A percentile compares a stretch with the other conserved stretches of the same genome.
Conservation (phyloP, 495 filamentous ascomycete species). For the Aspergillus incahuasiensis region DNA sequence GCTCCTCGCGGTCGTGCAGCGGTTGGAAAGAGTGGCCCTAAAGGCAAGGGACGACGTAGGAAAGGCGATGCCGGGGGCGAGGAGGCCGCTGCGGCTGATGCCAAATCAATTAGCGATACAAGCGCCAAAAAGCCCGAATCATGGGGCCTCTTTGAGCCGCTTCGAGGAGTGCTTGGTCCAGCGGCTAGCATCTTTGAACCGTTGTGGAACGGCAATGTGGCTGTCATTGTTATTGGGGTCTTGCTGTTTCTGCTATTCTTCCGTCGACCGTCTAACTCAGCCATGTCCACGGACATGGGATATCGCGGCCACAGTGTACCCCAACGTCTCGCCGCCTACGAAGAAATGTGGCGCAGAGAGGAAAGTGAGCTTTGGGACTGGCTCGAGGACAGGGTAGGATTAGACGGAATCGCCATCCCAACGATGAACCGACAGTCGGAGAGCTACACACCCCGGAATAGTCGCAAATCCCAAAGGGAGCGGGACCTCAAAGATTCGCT, state of each 20-base stretch:
- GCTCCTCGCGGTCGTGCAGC: constrained; percentile 52
- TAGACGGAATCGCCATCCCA: constrained; percentile 58
- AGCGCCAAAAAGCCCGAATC: constrained; percentile 38
- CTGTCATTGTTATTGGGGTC: constrained; percentile 43
- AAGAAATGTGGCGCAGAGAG: constrained; percentile 87
- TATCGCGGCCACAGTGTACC: constrained; percentile 40
- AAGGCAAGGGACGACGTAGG: constrained; percentile 48
- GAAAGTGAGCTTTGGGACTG: constrained; percentile 94
- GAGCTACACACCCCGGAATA: constrained; percentile 16
- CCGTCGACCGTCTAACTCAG: constrained; percentile 47
- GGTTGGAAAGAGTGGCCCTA: constrained; percentile 32
- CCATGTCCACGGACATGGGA: constrained; percentile 35
- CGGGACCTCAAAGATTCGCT: constrained; percentile 44
- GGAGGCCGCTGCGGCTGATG: constrained; percentile 33
- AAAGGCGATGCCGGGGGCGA: constrained; percentile 44
- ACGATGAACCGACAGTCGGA: constrained; percentile 26
- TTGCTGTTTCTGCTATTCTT: constrained; percentile 55
- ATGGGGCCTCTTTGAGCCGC: constrained; percentile 81
- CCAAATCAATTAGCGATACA: constrained; percentile 41
- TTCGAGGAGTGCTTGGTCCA: constrained; percentile 65
- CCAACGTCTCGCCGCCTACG: constrained; percentile 77
- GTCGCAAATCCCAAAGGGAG: constrained; percentile 25
- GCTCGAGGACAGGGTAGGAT: constrained; percentile 82
- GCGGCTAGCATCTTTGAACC: constrained; percentile 65
- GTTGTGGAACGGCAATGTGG: constrained; percentile 65